Evolutionary conservation across 1,139 yeast species (phyloP).

Genomic region (Zygosaccharomyces sapae): DNA sequence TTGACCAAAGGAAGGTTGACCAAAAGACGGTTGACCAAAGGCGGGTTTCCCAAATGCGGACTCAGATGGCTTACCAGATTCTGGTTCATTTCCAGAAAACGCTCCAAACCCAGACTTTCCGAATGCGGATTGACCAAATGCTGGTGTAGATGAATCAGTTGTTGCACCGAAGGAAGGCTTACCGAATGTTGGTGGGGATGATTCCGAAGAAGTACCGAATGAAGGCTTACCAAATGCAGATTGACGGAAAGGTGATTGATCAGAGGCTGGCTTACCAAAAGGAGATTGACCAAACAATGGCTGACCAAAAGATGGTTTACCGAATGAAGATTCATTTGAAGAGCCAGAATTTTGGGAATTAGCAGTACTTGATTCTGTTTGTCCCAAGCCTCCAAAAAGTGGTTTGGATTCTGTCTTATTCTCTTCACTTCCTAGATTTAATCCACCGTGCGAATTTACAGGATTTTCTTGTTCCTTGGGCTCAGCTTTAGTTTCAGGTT

Average conservation of each 20-base stretch:
- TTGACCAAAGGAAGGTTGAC: too few relatives aligned
- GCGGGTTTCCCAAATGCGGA: slow-evolving; percentile 17
- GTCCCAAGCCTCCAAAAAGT: slow-evolving; percentile 7
- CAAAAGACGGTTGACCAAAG: slow-evolving; percentile 21
- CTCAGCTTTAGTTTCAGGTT: not conserved
- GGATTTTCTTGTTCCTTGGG: not conserved
- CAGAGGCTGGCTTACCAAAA: slow-evolving; percentile 7
- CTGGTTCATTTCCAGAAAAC: slow-evolving; percentile 21
- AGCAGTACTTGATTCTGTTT: slow-evolving; percentile 7
- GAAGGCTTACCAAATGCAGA: slow-evolving; percentile 13
- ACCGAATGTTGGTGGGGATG: slow-evolving; percentile 21
- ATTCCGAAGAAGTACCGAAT: slow-evolving; percentile 16
- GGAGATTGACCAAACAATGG: too few relatives aligned
- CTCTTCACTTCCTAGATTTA: not conserved
- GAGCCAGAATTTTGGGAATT: not conserved
- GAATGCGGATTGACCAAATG: slow-evolving; percentile 15
- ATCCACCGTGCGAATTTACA: not conserved
- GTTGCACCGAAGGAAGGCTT: slow-evolving; percentile 20
- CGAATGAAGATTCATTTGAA: not conserved
- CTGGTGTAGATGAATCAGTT: slow-evolving; percentile 1
- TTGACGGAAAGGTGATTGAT: slow-evolving; percentile 11
- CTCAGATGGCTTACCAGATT: slow-evolving; percentile 13
- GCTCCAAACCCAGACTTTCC: slow-evolving; percentile 15
- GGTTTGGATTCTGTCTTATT: not conserved
- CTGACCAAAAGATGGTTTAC: too few relatives aligned